Evolutionary conservation across 768 basidiomycete species (phyloP).

Genomic region (Chalciporus sphaerocephalus): DNA sequence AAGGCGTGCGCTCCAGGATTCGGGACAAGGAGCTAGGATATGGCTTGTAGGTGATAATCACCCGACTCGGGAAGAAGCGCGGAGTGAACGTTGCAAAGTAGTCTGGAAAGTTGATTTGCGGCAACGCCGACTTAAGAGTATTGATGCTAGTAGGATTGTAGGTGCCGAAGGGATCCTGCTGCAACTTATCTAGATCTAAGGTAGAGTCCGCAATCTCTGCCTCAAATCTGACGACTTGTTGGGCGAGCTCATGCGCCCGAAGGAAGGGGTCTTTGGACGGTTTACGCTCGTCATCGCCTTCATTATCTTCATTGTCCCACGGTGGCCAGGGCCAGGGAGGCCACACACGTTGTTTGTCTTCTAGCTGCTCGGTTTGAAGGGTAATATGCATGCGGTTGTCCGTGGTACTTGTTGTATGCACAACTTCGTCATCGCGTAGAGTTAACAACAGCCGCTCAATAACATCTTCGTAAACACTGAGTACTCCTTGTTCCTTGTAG

Average conservation of each 20-base stretch:
- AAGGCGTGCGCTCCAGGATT: conserved; percentile 62
- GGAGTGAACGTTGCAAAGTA: conserved; percentile 86
- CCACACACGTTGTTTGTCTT: conserved; percentile 45
- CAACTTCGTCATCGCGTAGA: conserved; percentile 45
- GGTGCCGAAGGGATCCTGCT: conserved; percentile 77
- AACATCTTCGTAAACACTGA: conserved; percentile 66
- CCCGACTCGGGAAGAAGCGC: conserved; percentile 64
- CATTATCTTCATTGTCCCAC: conserved; percentile 64
- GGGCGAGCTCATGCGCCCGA: conserved; percentile 60
- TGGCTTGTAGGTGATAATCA: conserved; percentile 79
- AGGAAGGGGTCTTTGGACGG: conserved; percentile 32
- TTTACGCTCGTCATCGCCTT: conserved; percentile 37
- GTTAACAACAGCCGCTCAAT: conserved; percentile 62
- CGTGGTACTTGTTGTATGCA: conserved; percentile 9
- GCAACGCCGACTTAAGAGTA: conserved; percentile 63
- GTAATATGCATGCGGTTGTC: conserved; percentile 20
- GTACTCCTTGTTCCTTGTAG: conserved; percentile 70
- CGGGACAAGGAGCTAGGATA: conserved; percentile 65
- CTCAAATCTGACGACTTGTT: conserved; percentile 75
- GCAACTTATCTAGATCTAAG: conserved; percentile 72
- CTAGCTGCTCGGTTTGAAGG: conserved; percentile 36
- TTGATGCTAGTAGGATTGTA: conserved; percentile 81
- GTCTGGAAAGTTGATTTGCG: conserved; percentile 75
- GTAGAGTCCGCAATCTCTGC: conserved; percentile 70
- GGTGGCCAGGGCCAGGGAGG: conserved; percentile 87